These are phyloP conservation scores for Puccinia hordei DNA, from an alignment of 1,284 basidiomycete genomes.

Conservation along the genomic window DNA sequence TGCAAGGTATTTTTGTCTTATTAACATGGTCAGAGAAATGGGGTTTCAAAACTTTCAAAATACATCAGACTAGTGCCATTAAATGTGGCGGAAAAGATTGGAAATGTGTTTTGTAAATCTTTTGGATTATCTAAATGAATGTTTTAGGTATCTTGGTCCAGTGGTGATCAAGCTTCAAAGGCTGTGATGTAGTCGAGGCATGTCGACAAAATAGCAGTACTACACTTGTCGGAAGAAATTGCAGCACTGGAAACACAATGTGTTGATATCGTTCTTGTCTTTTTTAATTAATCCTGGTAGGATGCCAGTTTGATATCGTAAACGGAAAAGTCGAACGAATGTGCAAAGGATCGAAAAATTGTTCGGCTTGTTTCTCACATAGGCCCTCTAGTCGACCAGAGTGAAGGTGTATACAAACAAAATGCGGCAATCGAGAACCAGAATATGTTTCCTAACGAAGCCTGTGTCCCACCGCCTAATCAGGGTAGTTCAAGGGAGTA, in stretches of 20 bases:
- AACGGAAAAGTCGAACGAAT: not conserved
- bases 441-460: slow-evolving; percentile 38
- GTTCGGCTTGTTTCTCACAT: slow-evolving; percentile 1
- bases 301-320: not conserved
- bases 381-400: slow-evolving; percentile 40
- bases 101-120: too few species aligned
- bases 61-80: too few species aligned
- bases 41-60: too few species aligned
- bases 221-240: not conserved
- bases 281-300: not conserved
- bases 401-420: slow-evolving; percentile 19
- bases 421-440: slow-evolving; percentile 34
- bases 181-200: not conserved
- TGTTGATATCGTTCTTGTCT: not conserved
- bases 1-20: too few species aligned
- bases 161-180: too few species aligned
- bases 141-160: too few species aligned
- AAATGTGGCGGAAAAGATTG: too few species aligned
- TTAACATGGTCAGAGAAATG: too few species aligned
- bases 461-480: slow-evolving; percentile 29
- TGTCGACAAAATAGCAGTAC: not conserved
- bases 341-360: not conserved
- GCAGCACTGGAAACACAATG: not conserved
- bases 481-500: not conserved
- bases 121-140: too few species aligned